Base-by-base conservation (phyloP, 2,329 filamentous ascomycete genomes). In the Ophiosphaerella herpotricha region DNA sequence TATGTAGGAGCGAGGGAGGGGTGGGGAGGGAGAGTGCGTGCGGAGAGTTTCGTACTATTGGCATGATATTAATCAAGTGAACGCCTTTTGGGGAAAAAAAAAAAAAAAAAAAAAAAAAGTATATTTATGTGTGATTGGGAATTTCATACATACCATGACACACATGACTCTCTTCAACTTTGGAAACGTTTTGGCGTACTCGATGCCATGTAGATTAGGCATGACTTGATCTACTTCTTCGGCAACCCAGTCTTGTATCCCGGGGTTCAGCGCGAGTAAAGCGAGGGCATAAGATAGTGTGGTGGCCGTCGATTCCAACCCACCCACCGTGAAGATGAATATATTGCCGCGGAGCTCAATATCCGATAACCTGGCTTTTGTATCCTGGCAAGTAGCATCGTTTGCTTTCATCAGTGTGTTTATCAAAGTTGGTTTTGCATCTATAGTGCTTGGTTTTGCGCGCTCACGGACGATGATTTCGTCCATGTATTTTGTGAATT, bases 201-300 rank as follows among this genome's bases (percentile, higher is more conserved):
- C 36, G 1, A n/a, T 13, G 6, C 11, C 21, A 2, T 23, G 7
- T 11, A 7, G 12, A 2, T 12, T 13, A 24, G 16, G 13, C 16
- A 39, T 39, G 36, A 39, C 18, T 24, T 39, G 2, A 12, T 18
- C 36, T 11, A 39, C 18, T 56, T 84, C 82, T 46, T 79, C 78
- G 7, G 67, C 65, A 3, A 84, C 58, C 80, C 81, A 83, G 3
- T 75, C 72, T 61, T 84, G 81, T 67, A 77, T 77, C 43, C 78
- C 61, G 0, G 79, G 78, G 49, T 80, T 67, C 1, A 72, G 61
- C 1, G 78, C 74, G 0, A 83, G 68, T 4, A 81, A 62, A 1
- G 74, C 71, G n/a, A 82, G 57, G 2, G 78, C 75, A 53, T 78
- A 84, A 1, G 76, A 72, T 39, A 83, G 70, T 0, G 78, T 79